These are phyloP conservation scores for Alternaria ethzedia DNA, from an alignment of 2,329 filamentous ascomycete species.

Conservation along the genomic window DNA sequence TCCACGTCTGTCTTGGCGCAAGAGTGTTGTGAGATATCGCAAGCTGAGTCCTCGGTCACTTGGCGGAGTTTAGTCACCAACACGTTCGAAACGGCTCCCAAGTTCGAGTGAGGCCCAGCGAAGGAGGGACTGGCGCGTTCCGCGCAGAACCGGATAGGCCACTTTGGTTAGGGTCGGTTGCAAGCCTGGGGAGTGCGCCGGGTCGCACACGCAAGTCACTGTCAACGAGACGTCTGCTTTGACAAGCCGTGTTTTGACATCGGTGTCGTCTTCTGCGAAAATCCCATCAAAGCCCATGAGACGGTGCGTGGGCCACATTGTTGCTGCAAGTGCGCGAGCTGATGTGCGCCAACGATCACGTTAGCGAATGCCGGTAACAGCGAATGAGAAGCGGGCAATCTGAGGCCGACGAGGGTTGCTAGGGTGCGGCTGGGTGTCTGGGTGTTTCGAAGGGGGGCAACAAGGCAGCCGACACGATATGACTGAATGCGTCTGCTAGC, in stretches of 20 bases:
- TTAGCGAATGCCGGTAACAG: conserved; percentile 20
- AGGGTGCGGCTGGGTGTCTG: conserved; percentile 16
- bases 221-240: neutral
- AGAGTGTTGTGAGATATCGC: neutral
- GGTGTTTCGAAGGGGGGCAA: conserved; percentile 19
- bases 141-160: conserved; percentile 5
- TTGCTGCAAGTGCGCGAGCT: conserved; percentile 10
- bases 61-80: neutral
- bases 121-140: conserved; percentile 2
- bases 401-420: conserved; percentile 24
- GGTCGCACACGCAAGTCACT: neutral
- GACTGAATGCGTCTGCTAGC: conserved; percentile 23
- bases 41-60: neutral
- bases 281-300: neutral
- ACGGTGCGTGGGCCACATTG: neutral
- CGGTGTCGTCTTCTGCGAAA: neutral
- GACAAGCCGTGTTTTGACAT: neutral
- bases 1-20: neutral
- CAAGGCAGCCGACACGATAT: conserved; percentile 17
- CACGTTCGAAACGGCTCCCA: neutral
- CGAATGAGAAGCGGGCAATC: conserved; percentile 25
- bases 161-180: neutral
- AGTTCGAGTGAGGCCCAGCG: conserved; percentile 1
- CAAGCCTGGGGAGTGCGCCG: neutral
- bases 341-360: conserved; percentile 20